Percentiles rank a stretch among this genome's conserved stretches.
Evolutionary conservation across 2,329 filamentous ascomycete genomes (phyloP).

Genomic region (Elsinoe ampelina): DNA sequence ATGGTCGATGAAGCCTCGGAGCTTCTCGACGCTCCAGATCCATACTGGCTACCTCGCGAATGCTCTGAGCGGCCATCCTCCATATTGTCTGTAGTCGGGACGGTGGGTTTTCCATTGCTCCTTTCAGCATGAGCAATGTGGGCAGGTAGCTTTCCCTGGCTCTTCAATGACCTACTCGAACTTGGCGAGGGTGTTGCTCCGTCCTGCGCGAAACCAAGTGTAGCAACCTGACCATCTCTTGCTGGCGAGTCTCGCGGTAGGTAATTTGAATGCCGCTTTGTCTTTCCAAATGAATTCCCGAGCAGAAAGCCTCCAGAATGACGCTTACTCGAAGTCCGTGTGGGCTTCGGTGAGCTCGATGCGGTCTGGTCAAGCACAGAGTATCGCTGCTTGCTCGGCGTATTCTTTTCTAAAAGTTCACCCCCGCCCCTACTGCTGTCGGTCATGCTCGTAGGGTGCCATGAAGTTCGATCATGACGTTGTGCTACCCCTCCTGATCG

Average conservation of each 20-base stretch:
- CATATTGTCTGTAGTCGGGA: not conserved
- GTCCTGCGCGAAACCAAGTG: not conserved
- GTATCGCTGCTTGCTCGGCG: not conserved
- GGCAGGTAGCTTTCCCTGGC: conserved; percentile 2
- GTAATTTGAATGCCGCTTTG: not conserved
- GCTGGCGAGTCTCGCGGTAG: not conserved
- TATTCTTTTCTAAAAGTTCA: not conserved
- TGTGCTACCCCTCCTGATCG: not conserved
- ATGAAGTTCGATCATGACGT: not conserved
- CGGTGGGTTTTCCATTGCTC: not conserved
- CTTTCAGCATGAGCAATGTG: not conserved
- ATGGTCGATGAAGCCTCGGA: conserved; percentile 24
- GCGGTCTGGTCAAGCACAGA: not conserved
- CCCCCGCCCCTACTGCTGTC: not conserved
- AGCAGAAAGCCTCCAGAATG: conserved; percentile 10
- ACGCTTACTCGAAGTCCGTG: not conserved
- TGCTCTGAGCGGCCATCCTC: not conserved
- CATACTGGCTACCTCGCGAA: not conserved
- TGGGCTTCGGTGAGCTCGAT: not conserved
- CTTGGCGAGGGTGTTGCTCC: not conserved
- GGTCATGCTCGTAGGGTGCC: not conserved
- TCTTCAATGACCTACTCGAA: conserved; percentile 4
- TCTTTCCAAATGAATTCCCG: not conserved
- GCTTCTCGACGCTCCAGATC: conserved; percentile 1
- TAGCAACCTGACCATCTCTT: not conserved